Conservation (phyloP, 1,284 basidiomycete genomes). For the Rhodotorula sp. region DNA sequence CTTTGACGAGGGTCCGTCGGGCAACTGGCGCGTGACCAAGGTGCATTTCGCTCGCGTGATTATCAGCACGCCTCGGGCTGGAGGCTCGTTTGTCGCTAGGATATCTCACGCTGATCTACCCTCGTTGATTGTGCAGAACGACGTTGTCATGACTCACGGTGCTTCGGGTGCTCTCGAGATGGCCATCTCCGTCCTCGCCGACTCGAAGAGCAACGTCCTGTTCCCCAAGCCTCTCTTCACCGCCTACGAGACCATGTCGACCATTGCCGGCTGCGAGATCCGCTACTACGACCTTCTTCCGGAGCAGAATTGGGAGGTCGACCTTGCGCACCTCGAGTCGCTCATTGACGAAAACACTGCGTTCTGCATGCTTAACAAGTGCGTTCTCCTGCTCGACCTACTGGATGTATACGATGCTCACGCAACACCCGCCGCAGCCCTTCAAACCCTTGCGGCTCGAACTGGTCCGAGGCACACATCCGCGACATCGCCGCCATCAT, state of each 20-base stretch:
- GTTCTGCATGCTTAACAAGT: slow-evolving; percentile 48
- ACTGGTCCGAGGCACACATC: slow-evolving; percentile 49
- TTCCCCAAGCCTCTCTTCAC: slow-evolving; percentile 51
- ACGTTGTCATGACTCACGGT: slow-evolving; percentile 40
- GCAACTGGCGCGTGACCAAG: slow-evolving; percentile 29
- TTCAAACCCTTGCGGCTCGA: slow-evolving; percentile 52
- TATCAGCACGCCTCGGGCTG: too few species aligned
- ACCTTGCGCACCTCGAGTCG: slow-evolving; percentile 48
- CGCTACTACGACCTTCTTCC: slow-evolving; percentile 51
- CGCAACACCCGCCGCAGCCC: slow-evolving; percentile 46
- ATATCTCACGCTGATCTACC: not conserved
- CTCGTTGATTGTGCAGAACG: not conserved
- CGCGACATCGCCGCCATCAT: slow-evolving; percentile 48
- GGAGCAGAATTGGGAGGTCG: slow-evolving; percentile 50
- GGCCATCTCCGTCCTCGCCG: slow-evolving; percentile 47
- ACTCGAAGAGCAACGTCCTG: slow-evolving; percentile 49
- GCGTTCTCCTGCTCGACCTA: slow-evolving; percentile 16
- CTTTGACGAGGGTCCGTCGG: slow-evolving; percentile 41
- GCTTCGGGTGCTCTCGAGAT: slow-evolving; percentile 36
- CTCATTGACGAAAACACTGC: slow-evolving; percentile 51
- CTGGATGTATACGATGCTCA: not conserved
- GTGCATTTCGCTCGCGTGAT: not conserved
- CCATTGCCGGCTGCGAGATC: slow-evolving; percentile 47
- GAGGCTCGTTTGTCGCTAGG: too few species aligned
- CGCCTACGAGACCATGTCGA: slow-evolving; percentile 50